Conservation (phyloP, 331 rosid genomes). For the Cucumis variabilis region DNA sequence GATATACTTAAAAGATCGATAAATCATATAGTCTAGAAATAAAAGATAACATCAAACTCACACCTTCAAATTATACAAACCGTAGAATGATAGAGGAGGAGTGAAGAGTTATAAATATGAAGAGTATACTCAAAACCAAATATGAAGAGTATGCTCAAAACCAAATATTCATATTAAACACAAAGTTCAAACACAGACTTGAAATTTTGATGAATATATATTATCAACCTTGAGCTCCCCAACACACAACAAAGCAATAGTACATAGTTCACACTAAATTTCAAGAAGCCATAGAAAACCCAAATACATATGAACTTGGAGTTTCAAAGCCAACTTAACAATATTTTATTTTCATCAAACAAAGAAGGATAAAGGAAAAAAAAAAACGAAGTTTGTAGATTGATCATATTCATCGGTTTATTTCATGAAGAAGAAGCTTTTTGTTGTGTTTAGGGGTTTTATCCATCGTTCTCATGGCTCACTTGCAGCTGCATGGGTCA, state of each 20-base stretch:
- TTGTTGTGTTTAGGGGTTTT: neutral
- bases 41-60: too few species aligned
- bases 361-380: neutral
- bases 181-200: too few species aligned
- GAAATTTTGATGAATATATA: too few species aligned
- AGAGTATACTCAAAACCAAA: too few species aligned
- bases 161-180: too few species aligned
- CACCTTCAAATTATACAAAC: too few species aligned
- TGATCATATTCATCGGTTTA: neutral
- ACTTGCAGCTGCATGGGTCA: slow-evolving; percentile 48
- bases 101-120: too few species aligned
- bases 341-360: neutral
- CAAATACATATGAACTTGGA: neutral
- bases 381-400: neutral
- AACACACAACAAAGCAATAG: slow-evolving; percentile 11
- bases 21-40: too few species aligned
- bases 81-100: too few species aligned
- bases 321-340: neutral
- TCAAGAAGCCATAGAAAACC: slow-evolving; percentile 15
- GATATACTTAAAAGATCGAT: too few species aligned
- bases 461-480: slow-evolving; percentile 4
- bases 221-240: neutral
- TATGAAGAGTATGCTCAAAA: too few species aligned
- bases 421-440: neutral
- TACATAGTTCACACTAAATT: neutral